Conservation (phyloP, 2,329 filamentous ascomycete genomes). For the Colletotrichum tanaceti region DNA sequence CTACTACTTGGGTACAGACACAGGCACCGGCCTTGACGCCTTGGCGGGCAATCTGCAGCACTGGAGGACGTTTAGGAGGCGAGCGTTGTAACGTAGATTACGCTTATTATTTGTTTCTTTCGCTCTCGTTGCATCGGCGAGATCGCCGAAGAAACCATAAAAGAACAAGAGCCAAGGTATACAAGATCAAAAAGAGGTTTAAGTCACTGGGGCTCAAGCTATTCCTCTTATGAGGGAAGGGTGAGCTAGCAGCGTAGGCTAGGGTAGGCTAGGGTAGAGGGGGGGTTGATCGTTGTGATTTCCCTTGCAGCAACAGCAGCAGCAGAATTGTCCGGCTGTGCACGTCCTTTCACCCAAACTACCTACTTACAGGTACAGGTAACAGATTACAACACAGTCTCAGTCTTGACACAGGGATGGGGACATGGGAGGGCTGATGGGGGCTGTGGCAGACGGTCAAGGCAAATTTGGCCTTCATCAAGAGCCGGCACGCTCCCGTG, state of each 20-base stretch:
- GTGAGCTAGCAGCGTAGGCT: too few relatives aligned
- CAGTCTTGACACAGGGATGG: background rate
- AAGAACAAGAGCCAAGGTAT: background rate
- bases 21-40: too few relatives aligned
- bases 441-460: slow-evolving; percentile 9
- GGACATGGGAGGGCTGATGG: slow-evolving; percentile 12
- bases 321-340: too few relatives aligned
- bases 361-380: too few relatives aligned
- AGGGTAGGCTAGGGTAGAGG: background rate
- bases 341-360: too few relatives aligned
- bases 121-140: slow-evolving; percentile 12
- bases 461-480: slow-evolving; percentile 12
- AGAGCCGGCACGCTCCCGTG: slow-evolving; percentile 1
- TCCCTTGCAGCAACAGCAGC: too few relatives aligned
- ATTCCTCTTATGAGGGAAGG: background rate
- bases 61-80: background rate
- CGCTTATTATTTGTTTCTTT: background rate
- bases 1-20: too few relatives aligned
- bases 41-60: background rate
- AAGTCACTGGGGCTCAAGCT: slow-evolving; percentile 21
- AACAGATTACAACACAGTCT: too few relatives aligned
- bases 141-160: slow-evolving; percentile 7
- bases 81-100: background rate
- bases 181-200: slow-evolving; percentile 7
- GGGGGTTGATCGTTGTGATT: slow-evolving; percentile 7